These are phyloP conservation scores for Leptodermis oblonga DNA, from an alignment of 257 asterid genomes.

Conservation along the genomic window DNA sequence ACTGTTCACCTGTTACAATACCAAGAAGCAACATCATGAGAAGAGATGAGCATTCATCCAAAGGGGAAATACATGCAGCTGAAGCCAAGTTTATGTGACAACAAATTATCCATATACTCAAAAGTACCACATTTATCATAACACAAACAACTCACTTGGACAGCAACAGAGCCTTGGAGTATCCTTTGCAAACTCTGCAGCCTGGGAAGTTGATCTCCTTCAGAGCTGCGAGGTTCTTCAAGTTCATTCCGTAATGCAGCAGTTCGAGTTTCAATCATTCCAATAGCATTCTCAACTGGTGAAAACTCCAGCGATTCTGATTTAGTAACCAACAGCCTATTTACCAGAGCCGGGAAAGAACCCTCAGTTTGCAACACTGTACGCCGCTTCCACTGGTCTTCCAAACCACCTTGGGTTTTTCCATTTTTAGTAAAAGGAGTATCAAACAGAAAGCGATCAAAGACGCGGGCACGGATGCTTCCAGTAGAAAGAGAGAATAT, in stretches of 20 bases:
- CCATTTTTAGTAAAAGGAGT: constrained; percentile 98
- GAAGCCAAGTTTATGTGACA: neutral
- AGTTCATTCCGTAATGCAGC: constrained; percentile 94
- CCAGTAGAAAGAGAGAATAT: constrained; percentile 90
- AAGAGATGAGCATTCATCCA: neutral
- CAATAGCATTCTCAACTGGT: constrained; percentile 98
- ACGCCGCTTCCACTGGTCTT: constrained; percentile 97
- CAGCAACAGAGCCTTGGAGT: constrained; percentile 99
- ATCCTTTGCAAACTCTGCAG: constrained; percentile 97
- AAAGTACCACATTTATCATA: neutral
- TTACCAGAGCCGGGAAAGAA: constrained; percentile 92
- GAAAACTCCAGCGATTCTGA: constrained; percentile 96
- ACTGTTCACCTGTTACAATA: constrained; percentile 74
- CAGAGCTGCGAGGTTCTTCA: constrained; percentile 98
- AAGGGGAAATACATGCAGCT: constrained; percentile 3
- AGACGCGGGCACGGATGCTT: constrained; percentile 92
- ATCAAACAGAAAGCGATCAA: constrained; percentile 85
- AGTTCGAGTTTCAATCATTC: constrained; percentile 97
- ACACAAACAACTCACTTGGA: constrained; percentile 60
- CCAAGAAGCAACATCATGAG: neutral
- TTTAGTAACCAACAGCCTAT: constrained; percentile 71
- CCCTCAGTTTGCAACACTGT: constrained; percentile 93
- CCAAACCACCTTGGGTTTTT: constrained; percentile 97
- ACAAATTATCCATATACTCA: neutral
- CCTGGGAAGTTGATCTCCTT: constrained; percentile 99